Evolutionary conservation across 192 early-diverging fungal genomes (phyloP).

Genomic region (Chytriomyces sp.): DNA sequence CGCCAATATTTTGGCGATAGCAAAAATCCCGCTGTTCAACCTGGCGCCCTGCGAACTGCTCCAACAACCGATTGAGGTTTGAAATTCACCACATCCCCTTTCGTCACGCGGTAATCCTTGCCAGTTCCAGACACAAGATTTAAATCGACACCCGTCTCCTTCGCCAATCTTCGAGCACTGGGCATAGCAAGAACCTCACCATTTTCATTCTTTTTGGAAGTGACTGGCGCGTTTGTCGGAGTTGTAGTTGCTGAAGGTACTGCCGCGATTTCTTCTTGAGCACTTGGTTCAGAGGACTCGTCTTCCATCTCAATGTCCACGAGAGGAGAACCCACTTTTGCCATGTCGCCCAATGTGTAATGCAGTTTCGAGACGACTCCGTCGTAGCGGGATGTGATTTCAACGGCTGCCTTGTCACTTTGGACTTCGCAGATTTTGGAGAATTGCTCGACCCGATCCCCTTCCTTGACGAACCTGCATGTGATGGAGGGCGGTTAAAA

Average conservation of each 20-base stretch:
- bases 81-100: conserved; percentile 84
- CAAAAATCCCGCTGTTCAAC: background rate
- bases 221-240: background rate
- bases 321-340: conserved; percentile 87
- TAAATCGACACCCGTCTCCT: conserved; percentile 81
- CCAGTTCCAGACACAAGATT: conserved; percentile 76
- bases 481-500: background rate
- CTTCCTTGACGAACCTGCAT: conserved; percentile 88
- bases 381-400: conserved; percentile 94
- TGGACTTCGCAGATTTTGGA: conserved; percentile 95
- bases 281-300: conserved; percentile 17
- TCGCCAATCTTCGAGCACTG: conserved; percentile 84
- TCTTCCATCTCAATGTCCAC: conserved; percentile 77
- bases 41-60: background rate
- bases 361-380: conserved; percentile 80
- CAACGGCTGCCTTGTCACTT: conserved; percentile 96
- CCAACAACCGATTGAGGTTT: background rate
- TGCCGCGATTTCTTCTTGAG: background rate
- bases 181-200: conserved; percentile 75
- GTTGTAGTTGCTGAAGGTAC: background rate
- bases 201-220: background rate
- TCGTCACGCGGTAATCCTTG: conserved; percentile 81
- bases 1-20: background rate
- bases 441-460: conserved; percentile 86
- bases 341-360: conserved; percentile 85